Evolutionary conservation across 202 grass and related monocot species (phyloP), one percentile per base, ranked within the genome.

Genomic region (Hordeum pubiflorum): DNA sequence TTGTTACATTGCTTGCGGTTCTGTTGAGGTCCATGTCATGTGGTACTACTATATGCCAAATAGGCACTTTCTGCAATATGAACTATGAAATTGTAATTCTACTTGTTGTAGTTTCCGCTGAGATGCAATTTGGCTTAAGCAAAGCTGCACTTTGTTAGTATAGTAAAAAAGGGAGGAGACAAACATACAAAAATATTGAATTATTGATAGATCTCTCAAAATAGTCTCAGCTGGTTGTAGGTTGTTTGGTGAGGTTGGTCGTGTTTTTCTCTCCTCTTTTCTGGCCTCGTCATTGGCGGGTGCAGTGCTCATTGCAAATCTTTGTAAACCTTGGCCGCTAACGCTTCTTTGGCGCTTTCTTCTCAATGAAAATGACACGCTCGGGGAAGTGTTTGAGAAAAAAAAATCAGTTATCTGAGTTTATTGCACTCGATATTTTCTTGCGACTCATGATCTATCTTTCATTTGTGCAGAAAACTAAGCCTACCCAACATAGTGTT

Each of bases 401-500:
- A 3, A 44, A 44, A 44, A 11, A 39, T 40, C 50, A 61, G 17
- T 66, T 81, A 23, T 70, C 44, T 58, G 17, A 74, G 58, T 36
- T 50, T 64, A 23, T 77, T 12, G 7, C 37, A 52, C n/a, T 77
- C 13, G 7, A 59, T 75, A 75, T 14, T 50, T 50, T 50, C 46
- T 81, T 77, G 10, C 11, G 77, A 86, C 32, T 80, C 33, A 81
- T 83, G 10, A 64, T 31, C 21, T 67, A 50, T 83, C 72, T n/a
- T 24, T 11, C 46, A 54, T 82, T 83, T 69, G 26, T 89, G 21
- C 59, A 99, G 96, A 99, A 99, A 96, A 99, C 96, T 68, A 99
- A 99, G 72, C 96, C 96, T 56, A 99, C 96, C 15, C 96, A 99
- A 43, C 96, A 99, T 74, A 99, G 96, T 70, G 96, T 99, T 78